phyloP scores from a whole-genome alignment of 2,329 filamentous ascomycete species.

The Cordyceps farinosa region DNA sequence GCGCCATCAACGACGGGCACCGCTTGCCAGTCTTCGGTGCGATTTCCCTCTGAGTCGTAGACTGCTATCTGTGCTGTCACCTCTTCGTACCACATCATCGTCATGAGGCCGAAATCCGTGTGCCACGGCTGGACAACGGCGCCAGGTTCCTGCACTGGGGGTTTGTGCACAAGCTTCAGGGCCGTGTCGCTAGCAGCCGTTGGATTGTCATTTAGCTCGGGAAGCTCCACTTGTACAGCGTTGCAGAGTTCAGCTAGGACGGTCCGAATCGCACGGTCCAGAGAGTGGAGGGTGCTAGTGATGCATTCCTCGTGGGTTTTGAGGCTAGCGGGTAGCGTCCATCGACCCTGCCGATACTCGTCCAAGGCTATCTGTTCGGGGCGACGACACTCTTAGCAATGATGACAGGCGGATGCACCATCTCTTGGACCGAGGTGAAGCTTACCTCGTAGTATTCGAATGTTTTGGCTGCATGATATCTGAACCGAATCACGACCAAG shows the following conservation, averaged over 20 bases:
- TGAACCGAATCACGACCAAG: not conserved
- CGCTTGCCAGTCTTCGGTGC: conserved; percentile 1
- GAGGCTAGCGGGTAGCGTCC: conserved; percentile 6
- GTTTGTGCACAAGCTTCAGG: conserved; percentile 15
- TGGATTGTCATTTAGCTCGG: conserved; percentile 11
- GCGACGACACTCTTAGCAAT: not conserved
- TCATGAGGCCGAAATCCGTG: conserved; percentile 11
- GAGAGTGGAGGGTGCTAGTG: not conserved
- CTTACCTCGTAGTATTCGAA: conserved; percentile 17
- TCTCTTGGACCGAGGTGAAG: too few species aligned
- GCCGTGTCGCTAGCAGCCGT: conserved; percentile 8
- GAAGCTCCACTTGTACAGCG: not conserved
- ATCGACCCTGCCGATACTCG: conserved; percentile 5
- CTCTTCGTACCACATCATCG: conserved; percentile 12
- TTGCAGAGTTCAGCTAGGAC: conserved; percentile 4
- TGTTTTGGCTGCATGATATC: conserved; percentile 10
- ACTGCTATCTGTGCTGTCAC: conserved; percentile 7
- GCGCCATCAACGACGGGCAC: conserved; percentile 1
- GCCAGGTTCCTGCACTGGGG: conserved; percentile 8
- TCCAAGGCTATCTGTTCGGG: conserved; percentile 12
- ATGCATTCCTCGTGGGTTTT: not conserved
- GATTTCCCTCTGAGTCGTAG: not conserved
- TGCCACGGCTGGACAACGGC: conserved; percentile 9
- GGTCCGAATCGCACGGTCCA: conserved; percentile 4
- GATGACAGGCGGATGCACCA: not conserved